Evolutionary conservation across 2,329 filamentous ascomycete genomes (phyloP), one percentile per base, ranked within the genome.

Genomic region (Hypoxylon sp.): DNA sequence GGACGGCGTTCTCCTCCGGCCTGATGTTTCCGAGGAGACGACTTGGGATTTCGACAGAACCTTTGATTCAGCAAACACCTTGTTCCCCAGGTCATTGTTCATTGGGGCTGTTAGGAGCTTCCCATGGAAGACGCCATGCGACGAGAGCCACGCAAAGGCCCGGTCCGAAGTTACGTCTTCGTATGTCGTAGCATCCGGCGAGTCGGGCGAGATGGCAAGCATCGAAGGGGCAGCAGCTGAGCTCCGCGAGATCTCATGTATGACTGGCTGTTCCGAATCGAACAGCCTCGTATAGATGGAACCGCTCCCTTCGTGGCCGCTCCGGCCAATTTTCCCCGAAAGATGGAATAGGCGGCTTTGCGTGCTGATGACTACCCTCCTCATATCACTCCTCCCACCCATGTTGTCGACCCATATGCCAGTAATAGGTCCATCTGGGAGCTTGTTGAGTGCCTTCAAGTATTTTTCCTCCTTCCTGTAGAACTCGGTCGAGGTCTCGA

Each of bases 391-490:
- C 64, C 85, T 79, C n/a, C 84, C 86, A 27, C 81, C 77, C 33
- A 96, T 77, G 31, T 83, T 80, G 69, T 98, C 94, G 8, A 89
- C 88, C 86, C 91, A 97, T 13, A 98, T 72, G 1, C 95, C 95
- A 0, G 90, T 91, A 29, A 98, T 84, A 0, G 93, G 86, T 0
- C 89, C 91, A 73, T 97, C 92, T 1, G 88, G 85, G 6, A 92
- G 83, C 71, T 89, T 93, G 73, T 93, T 92, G 17, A 99, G 83
- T 29, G 83, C 84, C 74, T 94, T 94, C 58, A 96, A 77, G 73
- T 96, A 97, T 75, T 92, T 92, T 73, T 99, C 95, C 74, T 98
- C 93, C 71, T 94, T 90, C 66, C 92, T 86, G 76, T 97, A 98
- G 76, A 97, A 97, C 73, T 98, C 95, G 45, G 89, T 92, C 11